Percentiles rank a stretch among this genome's conserved stretches.
phyloP scores from a whole-genome alignment of 495 filamentous ascomycete species.

The Neurospora sp. region DNA sequence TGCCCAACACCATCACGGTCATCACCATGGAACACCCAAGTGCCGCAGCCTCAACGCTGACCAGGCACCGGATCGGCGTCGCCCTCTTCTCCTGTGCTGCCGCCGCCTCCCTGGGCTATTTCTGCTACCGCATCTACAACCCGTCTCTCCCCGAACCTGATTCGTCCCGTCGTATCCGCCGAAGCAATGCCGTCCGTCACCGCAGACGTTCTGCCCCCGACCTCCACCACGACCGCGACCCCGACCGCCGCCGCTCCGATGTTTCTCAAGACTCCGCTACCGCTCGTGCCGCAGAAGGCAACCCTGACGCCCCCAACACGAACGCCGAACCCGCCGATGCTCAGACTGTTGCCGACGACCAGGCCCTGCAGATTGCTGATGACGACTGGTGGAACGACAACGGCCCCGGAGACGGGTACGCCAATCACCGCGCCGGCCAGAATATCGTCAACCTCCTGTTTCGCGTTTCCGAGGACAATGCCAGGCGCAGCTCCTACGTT shows the following conservation, averaged over 20 bases:
- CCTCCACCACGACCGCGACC: conserved; percentile 13
- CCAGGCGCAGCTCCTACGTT: conserved; percentile 73
- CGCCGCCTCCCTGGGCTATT: conserved; percentile 27
- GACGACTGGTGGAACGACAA: conserved; percentile 44
- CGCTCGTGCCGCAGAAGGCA: conserved; percentile 4
- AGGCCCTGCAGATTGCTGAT: conserved; percentile 29
- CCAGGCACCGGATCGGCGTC: conserved; percentile 30
- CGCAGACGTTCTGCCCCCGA: conserved; percentile 25
- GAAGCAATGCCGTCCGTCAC: conserved; percentile 50
- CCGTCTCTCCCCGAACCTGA: conserved; percentile 13
- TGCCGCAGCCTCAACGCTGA: conserved; percentile 32
- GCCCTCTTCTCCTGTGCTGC: conserved; percentile 26
- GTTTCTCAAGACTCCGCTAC: conserved; percentile 16
- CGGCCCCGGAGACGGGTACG: conserved; percentile 16
- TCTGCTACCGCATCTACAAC: conserved; percentile 26
- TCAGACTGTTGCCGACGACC: conserved; percentile 51
- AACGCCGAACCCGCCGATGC: conserved; percentile 41
- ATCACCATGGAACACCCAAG: conserved; percentile 26
- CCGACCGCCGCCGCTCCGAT: conserved; percentile 13
- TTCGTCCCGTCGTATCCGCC: conserved; percentile 32
- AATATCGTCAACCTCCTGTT: conserved; percentile 65
- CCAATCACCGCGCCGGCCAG: conserved; percentile 54
- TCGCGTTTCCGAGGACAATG: conserved; percentile 74
- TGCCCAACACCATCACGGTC: background rate
- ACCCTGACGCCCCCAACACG: conserved; percentile 31